phyloP scores from a whole-genome alignment of 2,329 filamentous ascomycete genomes.

The Hypocreales sp. region DNA sequence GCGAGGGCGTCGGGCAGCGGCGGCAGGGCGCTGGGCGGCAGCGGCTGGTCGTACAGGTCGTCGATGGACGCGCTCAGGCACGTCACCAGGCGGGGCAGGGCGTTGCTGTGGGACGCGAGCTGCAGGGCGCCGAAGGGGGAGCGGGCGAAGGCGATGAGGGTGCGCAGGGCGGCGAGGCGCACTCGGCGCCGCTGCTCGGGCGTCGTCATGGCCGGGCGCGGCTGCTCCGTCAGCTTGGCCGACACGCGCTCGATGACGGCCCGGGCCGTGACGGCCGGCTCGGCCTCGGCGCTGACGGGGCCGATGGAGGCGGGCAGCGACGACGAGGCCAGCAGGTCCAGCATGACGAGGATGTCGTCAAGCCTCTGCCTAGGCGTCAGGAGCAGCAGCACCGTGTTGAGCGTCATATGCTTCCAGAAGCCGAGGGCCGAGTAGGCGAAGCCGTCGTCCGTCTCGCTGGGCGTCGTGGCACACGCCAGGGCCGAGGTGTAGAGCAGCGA shows the following conservation, averaged over 20 bases:
- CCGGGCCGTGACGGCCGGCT: slow-evolving; percentile 25
- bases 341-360: slow-evolving; percentile 45
- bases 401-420: slow-evolving; percentile 55
- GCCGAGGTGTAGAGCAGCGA: slow-evolving; percentile 49
- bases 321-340: slow-evolving; percentile 53
- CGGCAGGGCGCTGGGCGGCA: slow-evolving; percentile 24
- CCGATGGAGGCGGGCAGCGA: slow-evolving; percentile 49
- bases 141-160: slow-evolving; percentile 43
- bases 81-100: slow-evolving; percentile 60
- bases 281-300: slow-evolving; percentile 35
- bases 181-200: slow-evolving; percentile 24
- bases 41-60: slow-evolving; percentile 47
- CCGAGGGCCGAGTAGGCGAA: slow-evolving; percentile 16
- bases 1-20: slow-evolving; percentile 5
- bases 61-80: slow-evolving; percentile 51
- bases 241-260: slow-evolving; percentile 47
- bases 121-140: slow-evolving; percentile 47
- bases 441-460: slow-evolving; percentile 13
- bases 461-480: slow-evolving; percentile 37
- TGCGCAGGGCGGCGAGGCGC: slow-evolving; percentile 31
- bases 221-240: slow-evolving; percentile 42
- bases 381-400: slow-evolving; percentile 51
- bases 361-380: slow-evolving; percentile 51
- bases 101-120: slow-evolving; percentile 51
- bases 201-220: slow-evolving; percentile 21